Evolutionary conservation across 768 basidiomycete genomes (phyloP).

Genomic region (Glaciozyma antarctica): DNA sequence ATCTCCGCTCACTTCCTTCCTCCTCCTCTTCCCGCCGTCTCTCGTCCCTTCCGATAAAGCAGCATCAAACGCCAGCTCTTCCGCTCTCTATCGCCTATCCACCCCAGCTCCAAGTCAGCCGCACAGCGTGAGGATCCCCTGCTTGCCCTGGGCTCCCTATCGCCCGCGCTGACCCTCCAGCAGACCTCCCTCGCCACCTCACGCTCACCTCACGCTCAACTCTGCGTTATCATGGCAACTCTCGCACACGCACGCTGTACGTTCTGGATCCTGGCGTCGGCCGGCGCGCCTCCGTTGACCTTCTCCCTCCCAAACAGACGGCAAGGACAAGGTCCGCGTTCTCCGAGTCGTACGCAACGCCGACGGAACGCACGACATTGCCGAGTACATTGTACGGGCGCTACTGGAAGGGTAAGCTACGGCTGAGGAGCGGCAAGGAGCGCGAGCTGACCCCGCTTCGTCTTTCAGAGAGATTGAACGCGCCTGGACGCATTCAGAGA

Average conservation of each 20-base stretch:
- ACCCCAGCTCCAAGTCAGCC: too few relatives aligned
- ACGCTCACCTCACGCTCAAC: too few relatives aligned
- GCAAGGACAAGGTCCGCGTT: conserved; percentile 81
- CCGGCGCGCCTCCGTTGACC: neutral
- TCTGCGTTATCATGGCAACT: neutral
- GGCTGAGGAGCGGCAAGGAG: neutral
- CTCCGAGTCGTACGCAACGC: conserved; percentile 61
- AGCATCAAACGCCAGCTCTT: too few relatives aligned
- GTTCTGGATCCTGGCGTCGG: neutral
- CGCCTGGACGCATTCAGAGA: conserved; percentile 73
- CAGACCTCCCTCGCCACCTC: too few relatives aligned
- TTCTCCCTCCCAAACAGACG: conserved; percentile 42
- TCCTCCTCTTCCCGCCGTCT: too few relatives aligned
- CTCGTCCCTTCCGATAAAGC: too few relatives aligned
- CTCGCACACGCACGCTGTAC: neutral
- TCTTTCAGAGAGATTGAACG: conserved; percentile 41
- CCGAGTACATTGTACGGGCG: conserved; percentile 72
- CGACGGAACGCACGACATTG: conserved; percentile 51
- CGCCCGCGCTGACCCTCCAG: too few relatives aligned
- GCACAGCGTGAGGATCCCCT: too few relatives aligned
- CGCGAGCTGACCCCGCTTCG: neutral
- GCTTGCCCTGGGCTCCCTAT: too few relatives aligned
- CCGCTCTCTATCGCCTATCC: too few relatives aligned
- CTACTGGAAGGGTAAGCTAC: conserved; percentile 66
- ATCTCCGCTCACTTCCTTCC: too few relatives aligned